Evolutionary conservation across 2,329 filamentous ascomycete genomes (phyloP), one percentile per base, ranked within the genome.

Genomic region (Lasiodiplodia hormozganensis): DNA sequence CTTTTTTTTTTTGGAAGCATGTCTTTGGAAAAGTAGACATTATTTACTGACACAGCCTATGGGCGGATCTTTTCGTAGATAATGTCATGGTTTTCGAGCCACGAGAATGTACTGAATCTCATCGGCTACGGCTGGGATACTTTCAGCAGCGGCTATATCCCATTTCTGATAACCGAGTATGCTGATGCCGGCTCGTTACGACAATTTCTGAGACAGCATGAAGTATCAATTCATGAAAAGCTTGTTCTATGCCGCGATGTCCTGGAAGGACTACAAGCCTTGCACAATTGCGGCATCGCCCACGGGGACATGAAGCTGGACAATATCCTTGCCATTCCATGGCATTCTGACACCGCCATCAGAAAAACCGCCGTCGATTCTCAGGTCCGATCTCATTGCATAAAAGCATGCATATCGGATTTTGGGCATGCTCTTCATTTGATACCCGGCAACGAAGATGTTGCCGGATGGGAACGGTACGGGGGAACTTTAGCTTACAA

Each of bases 281-380:
- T 71, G 23, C 70, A 71, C 31, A 34, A 52, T 6, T 66, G 56
- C 25, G 65, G 68, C 16, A 53, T 71, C 11, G 70, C 60, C 1
- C 70, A 71, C 54, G 69, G 70, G 7, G 70, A 71, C 25, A 18
- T 71, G 16, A 71, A 71, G 56, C 68, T 70, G 4, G 70, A 71
- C 5, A 71, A 71, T 53, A 49, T 71, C 21, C 65, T 70, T n/a
- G 31, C 11, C 23, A 18, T 21, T 8, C 34, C 23, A n/a, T 5
- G 18, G 28, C 6, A 25, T 28, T 6, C 25, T 0, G 40, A 23
- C 5, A 31, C 8, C 28, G n/a, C 16, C 16, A 23, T 8, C 54
- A 0, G 2, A 14, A 28, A 5, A 28, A 28, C 1, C 5, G 4
- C 25, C 25, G 4, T 6, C 25, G 4, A 28, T 4, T 28, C 4